Percentiles rank a stretch among this genome's conserved stretches.
Conservation (phyloP, 768 basidiomycete genomes). For the Boletus huronensis region DNA sequence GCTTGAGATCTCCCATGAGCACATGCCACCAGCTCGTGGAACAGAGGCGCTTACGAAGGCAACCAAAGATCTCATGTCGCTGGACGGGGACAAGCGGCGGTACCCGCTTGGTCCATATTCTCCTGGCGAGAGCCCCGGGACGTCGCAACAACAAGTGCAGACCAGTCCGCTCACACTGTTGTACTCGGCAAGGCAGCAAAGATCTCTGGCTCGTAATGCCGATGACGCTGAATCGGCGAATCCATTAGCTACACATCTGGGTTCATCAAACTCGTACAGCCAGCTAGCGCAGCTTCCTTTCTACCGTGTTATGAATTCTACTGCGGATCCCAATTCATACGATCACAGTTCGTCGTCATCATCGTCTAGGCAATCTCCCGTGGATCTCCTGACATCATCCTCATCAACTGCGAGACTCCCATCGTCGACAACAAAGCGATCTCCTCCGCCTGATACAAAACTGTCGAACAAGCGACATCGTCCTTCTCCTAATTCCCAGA, state of each 20-base stretch:
- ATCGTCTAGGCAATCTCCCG: constrained; percentile 27
- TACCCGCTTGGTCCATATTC: constrained; percentile 23
- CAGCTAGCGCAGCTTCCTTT: constrained; percentile 17
- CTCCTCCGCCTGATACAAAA: constrained; percentile 24
- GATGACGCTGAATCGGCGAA: constrained; percentile 4
- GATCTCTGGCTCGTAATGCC: constrained; percentile 4
- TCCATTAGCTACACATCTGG: constrained; percentile 4
- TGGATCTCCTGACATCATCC: constrained; percentile 16
- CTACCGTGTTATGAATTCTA: constrained; percentile 9
- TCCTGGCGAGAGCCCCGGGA: constrained; percentile 3
- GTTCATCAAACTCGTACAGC: constrained; percentile 4
- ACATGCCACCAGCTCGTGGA: constrained; percentile 49
- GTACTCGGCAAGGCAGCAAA: constrained; percentile 20
- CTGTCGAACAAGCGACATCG: constrained; percentile 34
- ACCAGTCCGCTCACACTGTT: constrained; percentile 13
- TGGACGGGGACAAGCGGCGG: constrained; percentile 47
- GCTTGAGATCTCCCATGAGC: constrained; percentile 37
- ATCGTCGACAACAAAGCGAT: constrained; percentile 24
- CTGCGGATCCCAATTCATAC: constrained; percentile 8
- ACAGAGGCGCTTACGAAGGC: constrained; percentile 71
- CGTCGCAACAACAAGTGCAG: constrained; percentile 19
- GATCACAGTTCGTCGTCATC: constrained; percentile 26
- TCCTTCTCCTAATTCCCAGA: constrained; percentile 19
- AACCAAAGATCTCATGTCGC: constrained; percentile 79
- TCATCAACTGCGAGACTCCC: constrained; percentile 12